Evolutionary conservation across 441 rosid species (phyloP), one percentile per base, ranked within the genome.

Genomic region (Aquilaria agallochum): DNA sequence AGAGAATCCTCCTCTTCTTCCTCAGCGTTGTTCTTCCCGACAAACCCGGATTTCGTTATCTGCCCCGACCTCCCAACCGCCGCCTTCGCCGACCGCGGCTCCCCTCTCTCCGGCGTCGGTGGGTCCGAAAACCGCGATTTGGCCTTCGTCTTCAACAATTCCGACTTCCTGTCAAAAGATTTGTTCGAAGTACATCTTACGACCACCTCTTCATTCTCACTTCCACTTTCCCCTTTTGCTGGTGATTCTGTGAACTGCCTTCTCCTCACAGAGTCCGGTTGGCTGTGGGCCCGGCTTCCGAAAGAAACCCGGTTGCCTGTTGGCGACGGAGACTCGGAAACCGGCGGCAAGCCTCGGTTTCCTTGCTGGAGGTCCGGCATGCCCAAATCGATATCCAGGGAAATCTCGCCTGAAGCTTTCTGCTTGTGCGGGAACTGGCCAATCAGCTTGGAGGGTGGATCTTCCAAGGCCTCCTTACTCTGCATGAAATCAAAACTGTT

Each of bases 401-500:
- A 77, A 70, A 88, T 72, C 60, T 88, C 97, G 0, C 92, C 91
- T 11, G 85, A 84, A 34, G 87, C 89, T 56, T 76, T 66, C 53
- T 90, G 98, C 55, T 77, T 85, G 68, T 83, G 84, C 56, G 88
- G 67, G 67, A 90, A 90, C 78, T 85, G 87, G 54, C 78, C 84
- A n/a, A 87, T 87, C 49, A 90, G 70, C 83, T 74, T 76, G 8
- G 96, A 83, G 5, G 94, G 86, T 13, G 96, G 97, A 74, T 89
- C 96, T 32, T 73, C 73, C 69, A 52, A 31, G 34, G 30, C 42
- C 13, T 42, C 64, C 5, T 14, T 52, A 27, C 55, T 55, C 57
- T 53, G 77, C 74, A 50, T 67, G 54, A 81, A 81, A 47, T 76
- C 76, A 64, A 81, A 74, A 61, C 73, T 69, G 50, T 65, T 76